Conservation (phyloP, 495 filamentous ascomycete species). For the Penicillium steckii region DNA sequence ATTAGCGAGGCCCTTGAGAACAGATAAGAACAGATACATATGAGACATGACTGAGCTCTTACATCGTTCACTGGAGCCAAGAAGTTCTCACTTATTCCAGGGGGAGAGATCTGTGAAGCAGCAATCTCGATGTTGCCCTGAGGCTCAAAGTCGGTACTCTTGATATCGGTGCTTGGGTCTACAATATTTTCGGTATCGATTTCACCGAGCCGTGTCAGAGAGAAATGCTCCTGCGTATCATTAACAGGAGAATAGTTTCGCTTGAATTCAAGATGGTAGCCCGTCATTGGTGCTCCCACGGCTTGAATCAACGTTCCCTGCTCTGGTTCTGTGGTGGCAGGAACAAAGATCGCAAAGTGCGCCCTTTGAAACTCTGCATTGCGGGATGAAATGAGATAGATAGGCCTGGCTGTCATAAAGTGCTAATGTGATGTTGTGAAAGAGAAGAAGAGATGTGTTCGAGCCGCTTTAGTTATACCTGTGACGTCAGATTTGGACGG, state of each 20-base stretch:
- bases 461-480: neutral
- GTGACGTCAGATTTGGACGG: conserved; percentile 4
- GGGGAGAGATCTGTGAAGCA: conserved; percentile 27
- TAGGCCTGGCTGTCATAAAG: conserved; percentile 15
- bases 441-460: neutral
- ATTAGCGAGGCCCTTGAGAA: neutral
- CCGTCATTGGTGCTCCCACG: conserved; percentile 31
- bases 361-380: conserved; percentile 24
- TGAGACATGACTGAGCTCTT: neutral
- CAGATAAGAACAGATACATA: neutral
- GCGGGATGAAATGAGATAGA: conserved; percentile 25
- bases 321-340: conserved; percentile 10
- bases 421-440: neutral
- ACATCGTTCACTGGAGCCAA: conserved; percentile 37
- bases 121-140: conserved; percentile 27
- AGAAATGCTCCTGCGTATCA: conserved; percentile 9
- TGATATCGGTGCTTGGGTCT: conserved; percentile 8
- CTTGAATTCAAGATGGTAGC: conserved; percentile 33
- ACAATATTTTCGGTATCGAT: conserved; percentile 22
- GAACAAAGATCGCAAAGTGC: conserved; percentile 37
- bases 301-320: conserved; percentile 32
- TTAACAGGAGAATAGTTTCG: conserved; percentile 19
- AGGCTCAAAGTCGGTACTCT: conserved; percentile 21
- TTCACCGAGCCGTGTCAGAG: conserved; percentile 22
- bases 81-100: conserved; percentile 33